Conservation (phyloP, 768 basidiomycete species). For the Kwoniella heveanensis region DNA sequence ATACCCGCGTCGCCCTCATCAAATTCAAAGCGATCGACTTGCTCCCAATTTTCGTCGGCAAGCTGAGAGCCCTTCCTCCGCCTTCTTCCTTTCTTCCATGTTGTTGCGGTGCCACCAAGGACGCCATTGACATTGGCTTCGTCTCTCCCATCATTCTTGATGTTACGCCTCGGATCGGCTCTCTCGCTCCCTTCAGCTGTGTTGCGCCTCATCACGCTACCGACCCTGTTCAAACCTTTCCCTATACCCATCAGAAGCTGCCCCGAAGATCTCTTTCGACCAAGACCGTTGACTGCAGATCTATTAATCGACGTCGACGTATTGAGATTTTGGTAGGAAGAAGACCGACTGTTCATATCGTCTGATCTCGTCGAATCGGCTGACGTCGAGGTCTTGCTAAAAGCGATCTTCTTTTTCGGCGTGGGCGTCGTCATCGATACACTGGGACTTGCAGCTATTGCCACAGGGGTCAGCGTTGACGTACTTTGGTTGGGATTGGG, state of each 20-base stretch:
- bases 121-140: not conserved
- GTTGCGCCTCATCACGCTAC: constrained; percentile 39
- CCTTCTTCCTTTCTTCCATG: constrained; percentile 10
- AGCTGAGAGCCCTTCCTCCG: constrained; percentile 12
- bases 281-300: not conserved
- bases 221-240: constrained; percentile 38
- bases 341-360: not conserved
- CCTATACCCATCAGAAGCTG: constrained; percentile 32
- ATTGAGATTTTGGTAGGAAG: not conserved
- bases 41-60: constrained; percentile 17
- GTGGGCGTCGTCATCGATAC: constrained; percentile 2
- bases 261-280: constrained; percentile 26
- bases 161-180: not conserved
- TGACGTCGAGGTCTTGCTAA: constrained; percentile 5
- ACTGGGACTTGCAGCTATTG: not conserved
- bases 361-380: constrained; percentile 9
- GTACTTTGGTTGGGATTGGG: constrained; percentile 1
- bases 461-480: constrained; percentile 1
- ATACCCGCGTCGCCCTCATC: constrained; percentile 40
- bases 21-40: constrained; percentile 3
- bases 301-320: not conserved
- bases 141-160: constrained; percentile 3
- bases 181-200: constrained; percentile 1
- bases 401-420: constrained; percentile 8
- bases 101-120: not conserved